These are phyloP conservation scores for Sporothrix inflata DNA, from an alignment of 2,329 filamentous ascomycete species.

Conservation along the genomic window DNA sequence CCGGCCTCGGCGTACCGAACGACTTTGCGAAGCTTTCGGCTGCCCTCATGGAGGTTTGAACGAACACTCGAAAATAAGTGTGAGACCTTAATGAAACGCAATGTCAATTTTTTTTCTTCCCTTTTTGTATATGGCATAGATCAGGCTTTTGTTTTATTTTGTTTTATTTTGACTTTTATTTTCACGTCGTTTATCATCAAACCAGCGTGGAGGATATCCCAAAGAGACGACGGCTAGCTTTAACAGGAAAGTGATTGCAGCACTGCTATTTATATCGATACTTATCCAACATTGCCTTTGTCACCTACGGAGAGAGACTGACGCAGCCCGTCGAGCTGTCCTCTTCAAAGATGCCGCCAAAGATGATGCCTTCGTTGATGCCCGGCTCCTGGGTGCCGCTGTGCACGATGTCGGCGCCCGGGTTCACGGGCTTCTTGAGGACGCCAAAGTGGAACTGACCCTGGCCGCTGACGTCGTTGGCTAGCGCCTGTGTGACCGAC, in stretches of 20 bases:
- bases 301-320: conserved; percentile 39
- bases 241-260: background rate
- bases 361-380: conserved; percentile 58
- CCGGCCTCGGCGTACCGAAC: conserved; percentile 53
- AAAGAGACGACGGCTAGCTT: background rate
- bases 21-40: conserved; percentile 45
- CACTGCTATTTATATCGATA: background rate
- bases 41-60: conserved; percentile 14
- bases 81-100: background rate
- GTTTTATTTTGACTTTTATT: background rate
- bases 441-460: conserved; percentile 66
- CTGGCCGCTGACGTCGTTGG: conserved; percentile 58
- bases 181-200: background rate
- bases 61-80: background rate
- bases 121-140: background rate
- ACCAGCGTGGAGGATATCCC: background rate
- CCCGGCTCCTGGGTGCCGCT: conserved; percentile 52
- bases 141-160: background rate
- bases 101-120: background rate
- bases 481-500: conserved; percentile 49
- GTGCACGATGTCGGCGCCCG: conserved; percentile 50
- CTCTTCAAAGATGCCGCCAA: conserved; percentile 57
- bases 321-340: conserved; percentile 49
- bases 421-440: conserved; percentile 61
- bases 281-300: too few relatives aligned